Evolutionary conservation across 352 stramenopile species (phyloP).

Genomic region (Phytophthora vignae): DNA sequence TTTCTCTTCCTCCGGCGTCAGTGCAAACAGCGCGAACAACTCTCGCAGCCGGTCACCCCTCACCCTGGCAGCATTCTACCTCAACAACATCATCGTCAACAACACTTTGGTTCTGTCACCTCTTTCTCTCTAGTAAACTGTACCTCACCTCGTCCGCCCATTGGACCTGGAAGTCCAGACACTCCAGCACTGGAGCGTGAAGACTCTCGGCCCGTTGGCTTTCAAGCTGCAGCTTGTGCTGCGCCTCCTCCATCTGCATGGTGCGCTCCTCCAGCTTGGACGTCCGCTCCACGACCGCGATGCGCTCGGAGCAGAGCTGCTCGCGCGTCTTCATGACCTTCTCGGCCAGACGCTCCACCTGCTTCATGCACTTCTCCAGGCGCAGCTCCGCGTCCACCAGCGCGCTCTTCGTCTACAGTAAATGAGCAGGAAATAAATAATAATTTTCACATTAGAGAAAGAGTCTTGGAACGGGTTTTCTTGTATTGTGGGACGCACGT

Average conservation of each 20-base stretch:
- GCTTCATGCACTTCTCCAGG: slow-evolving; percentile 60
- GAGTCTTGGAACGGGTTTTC: not conserved
- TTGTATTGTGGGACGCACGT: slow-evolving; percentile 41
- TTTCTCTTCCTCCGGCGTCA: slow-evolving; percentile 33
- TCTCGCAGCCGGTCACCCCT: slow-evolving; percentile 76
- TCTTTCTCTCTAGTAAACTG: not conserved
- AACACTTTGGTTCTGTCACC: not conserved
- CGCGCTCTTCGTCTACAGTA: slow-evolving; percentile 52
- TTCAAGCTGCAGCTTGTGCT: slow-evolving; percentile 52
- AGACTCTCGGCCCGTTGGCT: slow-evolving; percentile 41
- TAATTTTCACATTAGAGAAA: not conserved
- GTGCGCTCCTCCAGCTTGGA: slow-evolving; percentile 59
- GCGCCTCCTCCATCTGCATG: slow-evolving; percentile 46
- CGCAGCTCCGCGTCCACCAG: slow-evolving; percentile 63
- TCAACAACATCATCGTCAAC: slow-evolving; percentile 11
- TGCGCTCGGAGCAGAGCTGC: slow-evolving; percentile 72
- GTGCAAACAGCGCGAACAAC: slow-evolving; percentile 70
- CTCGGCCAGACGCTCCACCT: slow-evolving; percentile 63
- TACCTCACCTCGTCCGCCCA: slow-evolving; percentile 60
- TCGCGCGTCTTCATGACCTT: slow-evolving; percentile 79
- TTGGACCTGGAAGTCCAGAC: slow-evolving; percentile 73
- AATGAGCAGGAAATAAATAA: not conserved
- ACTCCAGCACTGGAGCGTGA: slow-evolving; percentile 64
- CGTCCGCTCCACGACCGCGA: slow-evolving; percentile 64
- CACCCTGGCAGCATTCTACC: slow-evolving; percentile 67